phyloP scores from a whole-genome alignment of 2,329 filamentous ascomycete genomes.

The Ophiocordyceps camponoti-rufipedis region DNA sequence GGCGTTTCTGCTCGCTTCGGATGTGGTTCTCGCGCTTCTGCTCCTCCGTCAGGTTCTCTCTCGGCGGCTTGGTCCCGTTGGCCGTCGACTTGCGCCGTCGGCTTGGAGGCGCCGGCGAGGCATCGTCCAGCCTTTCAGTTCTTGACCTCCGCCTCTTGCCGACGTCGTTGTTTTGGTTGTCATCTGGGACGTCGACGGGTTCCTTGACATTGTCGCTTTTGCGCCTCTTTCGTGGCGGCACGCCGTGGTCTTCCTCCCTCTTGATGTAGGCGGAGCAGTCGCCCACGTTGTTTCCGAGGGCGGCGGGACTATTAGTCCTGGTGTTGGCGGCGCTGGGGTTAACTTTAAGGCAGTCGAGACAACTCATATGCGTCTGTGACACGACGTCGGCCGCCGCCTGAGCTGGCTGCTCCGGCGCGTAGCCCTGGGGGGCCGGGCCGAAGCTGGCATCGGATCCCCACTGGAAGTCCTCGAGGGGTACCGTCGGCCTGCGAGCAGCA shows the following conservation, averaged over 20 bases:
- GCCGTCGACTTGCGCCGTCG: slow-evolving; percentile 1
- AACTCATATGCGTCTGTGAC: slow-evolving; percentile 17
- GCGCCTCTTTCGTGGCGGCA: slow-evolving; percentile 30
- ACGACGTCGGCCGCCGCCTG: slow-evolving; percentile 40
- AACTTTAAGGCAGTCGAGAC: slow-evolving; percentile 37
- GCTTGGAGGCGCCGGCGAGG: slow-evolving; percentile 6
- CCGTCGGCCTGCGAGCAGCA: slow-evolving; percentile 11
- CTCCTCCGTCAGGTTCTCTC: slow-evolving; percentile 62
- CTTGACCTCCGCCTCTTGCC: slow-evolving; percentile 29
- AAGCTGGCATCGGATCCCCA: slow-evolving; percentile 57
- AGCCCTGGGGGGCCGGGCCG: slow-evolving; percentile 31
- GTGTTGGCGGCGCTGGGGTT: slow-evolving; percentile 41
- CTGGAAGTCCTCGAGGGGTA: slow-evolving; percentile 28
- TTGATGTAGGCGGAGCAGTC: slow-evolving; percentile 9
- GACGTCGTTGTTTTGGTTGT: slow-evolving; percentile 21
- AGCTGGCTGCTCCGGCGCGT: slow-evolving; percentile 30
- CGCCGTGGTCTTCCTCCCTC: slow-evolving; percentile 18
- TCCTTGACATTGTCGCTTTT: slow-evolving; percentile 33
- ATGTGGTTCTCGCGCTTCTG: slow-evolving; percentile 81
- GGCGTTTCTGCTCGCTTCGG: slow-evolving; percentile 68
- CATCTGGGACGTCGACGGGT: slow-evolving; percentile 19
- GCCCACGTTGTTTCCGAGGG: background rate
- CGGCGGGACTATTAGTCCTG: slow-evolving; percentile 34
- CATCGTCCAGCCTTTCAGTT: slow-evolving; percentile 15
- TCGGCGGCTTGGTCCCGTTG: slow-evolving; percentile 26